Evolutionary conservation across 805 yeast genomes (phyloP).

Genomic region (Saccharomycopsis malanga): DNA sequence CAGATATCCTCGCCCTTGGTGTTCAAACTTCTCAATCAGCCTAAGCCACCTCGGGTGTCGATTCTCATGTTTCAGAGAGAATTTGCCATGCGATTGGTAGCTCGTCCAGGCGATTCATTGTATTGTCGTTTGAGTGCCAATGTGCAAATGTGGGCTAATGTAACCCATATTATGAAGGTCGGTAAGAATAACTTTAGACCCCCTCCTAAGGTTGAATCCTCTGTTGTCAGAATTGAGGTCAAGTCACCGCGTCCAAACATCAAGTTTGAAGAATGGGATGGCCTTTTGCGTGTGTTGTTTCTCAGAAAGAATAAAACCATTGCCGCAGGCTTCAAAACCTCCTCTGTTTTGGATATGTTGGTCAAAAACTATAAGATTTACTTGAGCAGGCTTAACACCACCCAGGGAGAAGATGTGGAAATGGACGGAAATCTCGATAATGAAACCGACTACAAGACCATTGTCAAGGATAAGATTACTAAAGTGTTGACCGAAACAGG

Average conservation of each 20-base stretch:
- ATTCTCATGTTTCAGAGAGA: constrained; percentile 97
- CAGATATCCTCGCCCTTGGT: constrained; percentile 96
- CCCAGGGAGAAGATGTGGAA: constrained; percentile 33
- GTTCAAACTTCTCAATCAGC: constrained; percentile 83
- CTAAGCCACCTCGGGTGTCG: constrained; percentile 90
- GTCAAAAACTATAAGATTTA: constrained; percentile 84
- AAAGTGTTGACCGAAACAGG: constrained; percentile 75
- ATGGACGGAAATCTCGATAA: constrained; percentile 35
- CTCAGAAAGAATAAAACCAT: constrained; percentile 91
- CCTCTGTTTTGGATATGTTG: constrained; percentile 69
- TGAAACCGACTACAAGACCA: constrained; percentile 23
- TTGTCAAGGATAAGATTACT: constrained; percentile 64
- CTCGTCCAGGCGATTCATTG: constrained; percentile 92
- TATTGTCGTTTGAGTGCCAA: constrained; percentile 93
- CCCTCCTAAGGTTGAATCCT: constrained; percentile 96
- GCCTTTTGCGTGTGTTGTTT: constrained; percentile 81
- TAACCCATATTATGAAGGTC: constrained; percentile 96
- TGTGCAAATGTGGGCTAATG: constrained; percentile 99
- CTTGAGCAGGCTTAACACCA: constrained; percentile 32
- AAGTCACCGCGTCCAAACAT: constrained; percentile 91
- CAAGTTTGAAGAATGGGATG: constrained; percentile 96
- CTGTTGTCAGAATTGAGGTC: constrained; percentile 89
- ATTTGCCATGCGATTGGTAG: constrained; percentile 86
- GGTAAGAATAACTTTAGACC: constrained; percentile 96
- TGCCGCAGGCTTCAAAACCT: constrained; percentile 84